A percentile compares a stretch with the other conserved stretches of the same genome.
phyloP scores from a whole-genome alignment of 148 eudicot genomes.

The Fagopyrum esculentum region DNA sequence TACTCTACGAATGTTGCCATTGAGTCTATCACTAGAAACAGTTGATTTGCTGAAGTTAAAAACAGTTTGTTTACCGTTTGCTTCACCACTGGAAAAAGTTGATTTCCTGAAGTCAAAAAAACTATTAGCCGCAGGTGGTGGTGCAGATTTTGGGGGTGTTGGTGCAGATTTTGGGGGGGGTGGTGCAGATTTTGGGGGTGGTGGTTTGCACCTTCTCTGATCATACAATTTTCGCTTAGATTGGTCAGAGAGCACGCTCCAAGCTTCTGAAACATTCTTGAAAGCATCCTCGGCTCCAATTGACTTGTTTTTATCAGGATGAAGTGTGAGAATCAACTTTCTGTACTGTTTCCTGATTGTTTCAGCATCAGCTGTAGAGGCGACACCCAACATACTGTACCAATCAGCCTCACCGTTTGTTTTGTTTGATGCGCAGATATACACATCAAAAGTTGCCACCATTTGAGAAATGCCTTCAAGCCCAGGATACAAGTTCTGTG shows the following conservation, averaged over 20 bases:
- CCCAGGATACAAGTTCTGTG: conserved; percentile 56
- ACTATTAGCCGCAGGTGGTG: conserved; percentile 40
- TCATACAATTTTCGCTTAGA: conserved; percentile 55
- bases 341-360: conserved; percentile 62
- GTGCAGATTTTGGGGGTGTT: conserved; percentile 22
- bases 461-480: conserved; percentile 76
- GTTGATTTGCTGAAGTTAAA: neutral
- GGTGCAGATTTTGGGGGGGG: conserved; percentile 15
- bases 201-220: conserved; percentile 27
- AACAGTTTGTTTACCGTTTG: too few species aligned
- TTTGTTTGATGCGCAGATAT: conserved; percentile 47
- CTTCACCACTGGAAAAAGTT: conserved; percentile 27
- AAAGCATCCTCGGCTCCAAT: conserved; percentile 92
- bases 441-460: conserved; percentile 60
- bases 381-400: conserved; percentile 66
- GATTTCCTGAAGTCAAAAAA: conserved; percentile 48
- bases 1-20: neutral
- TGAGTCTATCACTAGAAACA: neutral
- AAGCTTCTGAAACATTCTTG: conserved; percentile 65
- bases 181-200: conserved; percentile 19
- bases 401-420: conserved; percentile 54
- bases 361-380: conserved; percentile 55
- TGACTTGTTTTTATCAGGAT: conserved; percentile 85
- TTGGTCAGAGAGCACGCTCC: conserved; percentile 66
- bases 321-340: conserved; percentile 74